Percentiles rank a stretch among this genome's conserved stretches.
Conservation (phyloP, 2,329 filamentous ascomycete species). For the Trichoderma simmonsii region DNA sequence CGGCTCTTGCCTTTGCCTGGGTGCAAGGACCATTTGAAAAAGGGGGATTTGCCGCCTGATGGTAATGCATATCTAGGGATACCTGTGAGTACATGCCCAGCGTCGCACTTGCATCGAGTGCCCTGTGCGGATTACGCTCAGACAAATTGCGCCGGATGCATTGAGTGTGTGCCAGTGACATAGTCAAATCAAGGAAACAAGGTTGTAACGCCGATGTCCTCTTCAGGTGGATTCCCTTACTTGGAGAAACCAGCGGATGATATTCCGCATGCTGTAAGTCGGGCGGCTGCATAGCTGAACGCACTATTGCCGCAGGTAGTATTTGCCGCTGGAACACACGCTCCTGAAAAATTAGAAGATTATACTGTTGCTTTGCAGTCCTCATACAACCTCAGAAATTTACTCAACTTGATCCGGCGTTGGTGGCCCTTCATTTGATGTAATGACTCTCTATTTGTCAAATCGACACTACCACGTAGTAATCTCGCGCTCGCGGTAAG, state of each 20-base stretch:
- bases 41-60: neutral
- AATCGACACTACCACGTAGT: neutral
- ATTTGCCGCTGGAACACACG: neutral
- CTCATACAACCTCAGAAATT: neutral
- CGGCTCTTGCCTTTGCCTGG: neutral
- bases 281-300: neutral
- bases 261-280: neutral
- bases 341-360: neutral
- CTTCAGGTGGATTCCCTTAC: neutral
- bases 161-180: neutral
- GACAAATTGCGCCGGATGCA: neutral
- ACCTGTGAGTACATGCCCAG: neutral
- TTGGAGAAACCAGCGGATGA: neutral
- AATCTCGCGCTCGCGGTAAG: neutral
- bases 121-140: neutral
- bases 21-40: neutral
- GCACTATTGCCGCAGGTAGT: neutral
- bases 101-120: no score
- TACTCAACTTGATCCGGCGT: neutral
- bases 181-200: neutral
- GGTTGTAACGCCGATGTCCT: neutral
- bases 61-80: neutral
- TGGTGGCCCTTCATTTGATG: neutral
- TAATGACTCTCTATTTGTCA: neutral
- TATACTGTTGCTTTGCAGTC: neutral